These are phyloP conservation scores for Pseudoturritis turrita DNA, from an alignment of 345 rosid genomes.

Conservation along the genomic window DNA sequence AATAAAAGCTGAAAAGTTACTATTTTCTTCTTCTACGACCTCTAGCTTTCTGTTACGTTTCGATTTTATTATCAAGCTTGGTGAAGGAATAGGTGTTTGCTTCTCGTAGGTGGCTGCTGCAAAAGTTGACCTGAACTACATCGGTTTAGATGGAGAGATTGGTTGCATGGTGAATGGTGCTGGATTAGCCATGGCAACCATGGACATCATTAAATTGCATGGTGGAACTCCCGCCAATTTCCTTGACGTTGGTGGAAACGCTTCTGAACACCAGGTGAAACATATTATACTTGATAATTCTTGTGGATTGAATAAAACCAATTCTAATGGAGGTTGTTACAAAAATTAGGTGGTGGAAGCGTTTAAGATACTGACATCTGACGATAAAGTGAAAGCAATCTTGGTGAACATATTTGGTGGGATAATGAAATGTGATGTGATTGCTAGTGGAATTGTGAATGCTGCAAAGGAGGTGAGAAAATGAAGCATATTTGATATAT, in stretches of 20 bases:
- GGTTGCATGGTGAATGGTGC: constrained; percentile 99
- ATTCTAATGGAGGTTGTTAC: not conserved
- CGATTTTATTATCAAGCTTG: not conserved
- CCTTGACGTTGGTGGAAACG: constrained; percentile 98
- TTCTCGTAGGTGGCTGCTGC: constrained; percentile 81
- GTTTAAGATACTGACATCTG: constrained; percentile 94
- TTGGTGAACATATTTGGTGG: constrained; percentile 99
- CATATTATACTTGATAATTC: not conserved
- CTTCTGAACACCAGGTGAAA: constrained; percentile 88
- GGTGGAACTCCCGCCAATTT: constrained; percentile 99
- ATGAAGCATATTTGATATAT: not conserved
- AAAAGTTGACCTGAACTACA: constrained; percentile 93
- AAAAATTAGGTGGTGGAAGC: constrained; percentile 85
- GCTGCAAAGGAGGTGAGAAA: constrained; percentile 87
- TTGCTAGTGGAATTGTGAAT: constrained; percentile 97
- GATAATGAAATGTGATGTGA: constrained; percentile 98
- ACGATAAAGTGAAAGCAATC: constrained; percentile 96
- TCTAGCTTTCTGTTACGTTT: not conserved
- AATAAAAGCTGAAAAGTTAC: not conserved
- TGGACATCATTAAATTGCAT: constrained; percentile 97
- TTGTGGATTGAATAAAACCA: not conserved
- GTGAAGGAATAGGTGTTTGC: not conserved
- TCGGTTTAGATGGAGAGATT: constrained; percentile 97
- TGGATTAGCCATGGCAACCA: constrained; percentile 99
- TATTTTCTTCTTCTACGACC: not conserved